A percentile compares a stretch with the other conserved stretches of the same genome.
Conservation (phyloP, 768 basidiomycete genomes). For the Butyriboletus loyo region DNA sequence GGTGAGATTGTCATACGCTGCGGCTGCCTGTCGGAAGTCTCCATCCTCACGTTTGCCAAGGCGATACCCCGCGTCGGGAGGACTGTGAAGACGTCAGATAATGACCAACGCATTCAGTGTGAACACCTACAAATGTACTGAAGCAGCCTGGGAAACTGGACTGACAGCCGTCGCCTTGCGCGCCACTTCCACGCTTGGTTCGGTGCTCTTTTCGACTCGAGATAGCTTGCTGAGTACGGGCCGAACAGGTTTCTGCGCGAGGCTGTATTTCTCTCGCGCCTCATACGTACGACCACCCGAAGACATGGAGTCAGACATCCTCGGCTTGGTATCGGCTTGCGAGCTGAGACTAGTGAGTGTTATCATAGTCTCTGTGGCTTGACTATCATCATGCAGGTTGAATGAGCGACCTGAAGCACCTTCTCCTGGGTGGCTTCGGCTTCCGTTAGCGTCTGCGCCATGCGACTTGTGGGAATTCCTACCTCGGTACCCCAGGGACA, state of each 20-base stretch:
- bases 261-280: neutral
- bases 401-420: neutral
- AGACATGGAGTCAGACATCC: neutral
- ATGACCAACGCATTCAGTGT: neutral
- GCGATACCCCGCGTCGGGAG: neutral
- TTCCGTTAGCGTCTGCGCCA: neutral
- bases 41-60: neutral
- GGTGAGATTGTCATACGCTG: neutral
- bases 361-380: neutral
- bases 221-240: neutral
- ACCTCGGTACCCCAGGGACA: neutral
- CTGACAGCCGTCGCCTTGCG: neutral
- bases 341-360: neutral
- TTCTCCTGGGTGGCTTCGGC: neutral
- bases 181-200: neutral
- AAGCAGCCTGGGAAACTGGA: neutral
- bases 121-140: conserved; percentile 5
- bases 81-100: conserved; percentile 6
- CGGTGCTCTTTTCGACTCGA: neutral
- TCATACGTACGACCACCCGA: neutral
- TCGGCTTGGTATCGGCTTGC: neutral
- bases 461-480: neutral
- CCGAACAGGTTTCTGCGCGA: neutral
- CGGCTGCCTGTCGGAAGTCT: neutral
- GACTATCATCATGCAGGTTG: neutral